phyloP scores from a whole-genome alignment of 495 filamentous ascomycete genomes.

The Barbatosphaeria neglecta region DNA sequence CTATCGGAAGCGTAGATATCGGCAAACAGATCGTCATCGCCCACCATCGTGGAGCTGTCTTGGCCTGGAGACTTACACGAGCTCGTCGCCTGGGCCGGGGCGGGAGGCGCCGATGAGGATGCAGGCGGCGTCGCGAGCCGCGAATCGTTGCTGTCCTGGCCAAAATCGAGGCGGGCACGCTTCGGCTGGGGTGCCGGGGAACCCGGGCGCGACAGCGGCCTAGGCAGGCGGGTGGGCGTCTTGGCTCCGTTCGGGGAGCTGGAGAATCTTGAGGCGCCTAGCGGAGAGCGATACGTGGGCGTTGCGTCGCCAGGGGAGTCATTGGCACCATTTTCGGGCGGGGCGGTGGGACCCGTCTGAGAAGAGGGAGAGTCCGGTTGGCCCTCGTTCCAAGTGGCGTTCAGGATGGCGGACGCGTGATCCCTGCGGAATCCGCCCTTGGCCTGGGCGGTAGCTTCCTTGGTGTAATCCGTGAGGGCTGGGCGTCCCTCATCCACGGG shows the following conservation, averaged over 20 bases:
- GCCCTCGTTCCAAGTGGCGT: conserved; percentile 49
- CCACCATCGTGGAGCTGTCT: background rate
- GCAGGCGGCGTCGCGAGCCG: background rate
- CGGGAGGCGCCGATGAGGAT: background rate
- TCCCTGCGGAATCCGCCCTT: conserved; percentile 19
- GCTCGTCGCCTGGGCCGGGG: background rate
- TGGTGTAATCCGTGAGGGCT: conserved; percentile 9
- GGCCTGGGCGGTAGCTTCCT: conserved; percentile 6
- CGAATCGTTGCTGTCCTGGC: background rate
- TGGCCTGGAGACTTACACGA: background rate
- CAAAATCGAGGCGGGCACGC: background rate
- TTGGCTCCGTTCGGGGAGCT: background rate
- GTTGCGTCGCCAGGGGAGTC: conserved; percentile 1
- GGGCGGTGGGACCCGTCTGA: conserved; percentile 3
- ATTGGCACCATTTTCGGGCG: conserved; percentile 1
- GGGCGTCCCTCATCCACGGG: background rate
- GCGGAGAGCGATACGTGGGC: background rate
- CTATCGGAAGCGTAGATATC: no score
- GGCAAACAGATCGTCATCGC: background rate
- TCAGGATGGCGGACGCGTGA: conserved; percentile 39
- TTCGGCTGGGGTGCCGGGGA: background rate
- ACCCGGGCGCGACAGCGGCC: background rate
- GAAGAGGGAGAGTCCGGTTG: conserved; percentile 39
- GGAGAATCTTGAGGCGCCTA: background rate
- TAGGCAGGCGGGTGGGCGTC: background rate